Conservation (phyloP, 208 protist species). For the Balamuthia mandrillaris region DNA sequence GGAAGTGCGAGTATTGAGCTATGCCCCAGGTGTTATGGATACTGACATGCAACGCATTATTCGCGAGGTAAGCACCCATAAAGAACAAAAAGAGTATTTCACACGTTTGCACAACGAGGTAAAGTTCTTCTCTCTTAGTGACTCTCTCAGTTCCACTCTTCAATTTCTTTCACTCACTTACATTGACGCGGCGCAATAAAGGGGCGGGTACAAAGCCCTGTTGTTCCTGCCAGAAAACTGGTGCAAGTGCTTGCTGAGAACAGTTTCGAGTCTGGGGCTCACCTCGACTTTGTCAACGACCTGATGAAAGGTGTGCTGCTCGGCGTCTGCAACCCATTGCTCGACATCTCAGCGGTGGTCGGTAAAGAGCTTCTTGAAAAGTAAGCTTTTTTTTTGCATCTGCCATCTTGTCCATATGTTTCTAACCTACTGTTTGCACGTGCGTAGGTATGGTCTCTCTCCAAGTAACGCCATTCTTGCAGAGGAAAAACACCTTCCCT, state of each 20-base stretch:
- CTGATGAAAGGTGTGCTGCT: too few species aligned
- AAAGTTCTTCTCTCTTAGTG: too few species aligned
- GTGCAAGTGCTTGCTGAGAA: neutral
- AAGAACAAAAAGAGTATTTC: too few species aligned
- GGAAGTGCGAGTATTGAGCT: too few species aligned
- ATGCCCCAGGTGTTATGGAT: too few species aligned
- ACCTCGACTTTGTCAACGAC: constrained; percentile 21
- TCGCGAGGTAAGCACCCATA: too few species aligned
- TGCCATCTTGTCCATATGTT: neutral
- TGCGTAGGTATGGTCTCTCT: constrained; percentile 63
- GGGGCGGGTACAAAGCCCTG: neutral
- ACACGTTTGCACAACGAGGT: too few species aligned
- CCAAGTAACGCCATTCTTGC: constrained; percentile 83
- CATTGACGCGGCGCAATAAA: neutral
- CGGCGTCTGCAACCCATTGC: constrained; percentile 92
- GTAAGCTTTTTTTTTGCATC: constrained; percentile 66
- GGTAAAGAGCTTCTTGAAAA: constrained; percentile 83
- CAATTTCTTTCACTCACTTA: neutral
- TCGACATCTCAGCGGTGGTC: constrained; percentile 94
- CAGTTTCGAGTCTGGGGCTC: neutral
- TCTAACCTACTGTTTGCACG: neutral
- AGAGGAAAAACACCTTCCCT: constrained; percentile 84
- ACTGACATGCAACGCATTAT: too few species aligned
- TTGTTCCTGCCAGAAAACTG: neutral
- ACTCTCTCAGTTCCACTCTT: too few species aligned